Conservation (phyloP, 1,139 yeast species). For the Hemisphaericaspora xylanilytica region DNA sequence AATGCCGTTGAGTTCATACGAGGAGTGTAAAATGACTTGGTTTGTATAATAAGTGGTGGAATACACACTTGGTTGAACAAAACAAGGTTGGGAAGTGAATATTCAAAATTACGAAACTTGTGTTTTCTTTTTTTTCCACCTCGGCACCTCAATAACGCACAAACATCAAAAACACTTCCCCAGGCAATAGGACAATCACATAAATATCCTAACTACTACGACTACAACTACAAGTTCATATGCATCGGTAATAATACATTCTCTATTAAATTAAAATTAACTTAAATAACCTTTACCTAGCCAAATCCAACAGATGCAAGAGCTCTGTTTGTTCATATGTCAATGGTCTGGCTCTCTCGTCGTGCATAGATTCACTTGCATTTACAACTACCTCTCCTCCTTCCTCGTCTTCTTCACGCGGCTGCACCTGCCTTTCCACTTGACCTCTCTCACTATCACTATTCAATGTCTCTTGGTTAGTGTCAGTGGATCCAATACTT, state of each 20-base stretch:
- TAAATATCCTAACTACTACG: no score
- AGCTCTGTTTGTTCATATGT: conserved; percentile 13
- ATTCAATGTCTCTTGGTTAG: conserved; percentile 2
- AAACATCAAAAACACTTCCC: no score
- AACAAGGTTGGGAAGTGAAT: no score
- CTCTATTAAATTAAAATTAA: not conserved
- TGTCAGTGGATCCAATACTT: conserved; percentile 2
- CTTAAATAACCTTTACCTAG: not conserved
- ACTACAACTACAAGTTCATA: no score
- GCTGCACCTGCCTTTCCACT: not conserved
- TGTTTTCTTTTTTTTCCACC: no score
- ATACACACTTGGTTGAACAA: no score
- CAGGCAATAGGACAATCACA: no score
- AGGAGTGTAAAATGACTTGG: not conserved
- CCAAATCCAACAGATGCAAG: conserved; percentile 11
- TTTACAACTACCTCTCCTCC: not conserved
- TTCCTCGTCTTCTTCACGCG: not conserved
- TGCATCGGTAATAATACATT: not conserved
- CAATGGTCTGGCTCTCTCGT: not conserved
- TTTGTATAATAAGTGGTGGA: no score
- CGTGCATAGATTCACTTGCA: no score
- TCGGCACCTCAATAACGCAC: no score
- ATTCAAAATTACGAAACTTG: no score
- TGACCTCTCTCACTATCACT: not conserved
- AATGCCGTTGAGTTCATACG: conserved; percentile 18